Evolutionary conservation across 2,329 filamentous ascomycete genomes (phyloP).

Genomic region (Blastomyces parvus): DNA sequence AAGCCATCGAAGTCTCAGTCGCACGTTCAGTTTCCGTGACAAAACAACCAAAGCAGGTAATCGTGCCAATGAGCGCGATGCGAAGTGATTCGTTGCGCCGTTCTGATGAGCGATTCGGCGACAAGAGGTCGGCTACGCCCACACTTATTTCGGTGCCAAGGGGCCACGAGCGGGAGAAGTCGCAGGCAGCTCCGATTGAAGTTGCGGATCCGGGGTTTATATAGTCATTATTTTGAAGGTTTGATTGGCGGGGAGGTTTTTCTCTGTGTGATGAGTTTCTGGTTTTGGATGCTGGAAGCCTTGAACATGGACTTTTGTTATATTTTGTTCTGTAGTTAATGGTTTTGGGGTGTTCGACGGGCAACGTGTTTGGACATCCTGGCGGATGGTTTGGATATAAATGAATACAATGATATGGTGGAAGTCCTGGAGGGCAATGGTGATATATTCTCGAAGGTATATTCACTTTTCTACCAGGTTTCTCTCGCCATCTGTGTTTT

Average conservation of each 20-base stretch:
- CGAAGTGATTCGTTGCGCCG: constrained; percentile 19
- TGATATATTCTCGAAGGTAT: too few relatives aligned
- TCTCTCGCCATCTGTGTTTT: background rate
- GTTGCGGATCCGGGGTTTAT: constrained; percentile 10
- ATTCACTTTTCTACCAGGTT: too few relatives aligned
- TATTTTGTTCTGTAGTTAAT: background rate
- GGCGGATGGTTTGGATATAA: background rate
- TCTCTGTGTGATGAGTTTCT: background rate
- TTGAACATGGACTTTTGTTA: too few relatives aligned
- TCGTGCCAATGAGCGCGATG: constrained; percentile 27
- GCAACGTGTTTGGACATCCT: background rate
- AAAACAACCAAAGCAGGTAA: constrained; percentile 26
- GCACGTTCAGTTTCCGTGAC: constrained; percentile 33
- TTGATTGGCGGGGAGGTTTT: background rate
- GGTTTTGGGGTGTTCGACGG: background rate
- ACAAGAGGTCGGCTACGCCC: constrained; percentile 18
- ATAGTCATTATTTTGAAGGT: background rate
- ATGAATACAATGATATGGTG: background rate
- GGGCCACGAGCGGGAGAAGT: constrained; percentile 16
- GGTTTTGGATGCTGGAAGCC: background rate
- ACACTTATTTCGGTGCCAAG: constrained; percentile 25
- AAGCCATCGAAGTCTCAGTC: constrained; percentile 29
- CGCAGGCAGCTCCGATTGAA: constrained; percentile 16
- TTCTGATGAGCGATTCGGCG: constrained; percentile 24
- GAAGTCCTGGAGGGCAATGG: background rate